Percentiles rank a stretch among this genome's conserved stretches.
These are phyloP conservation scores for Nectriaceae sp. DNA, from an alignment of 2,329 filamentous ascomycete species.

Conservation along the genomic window DNA sequence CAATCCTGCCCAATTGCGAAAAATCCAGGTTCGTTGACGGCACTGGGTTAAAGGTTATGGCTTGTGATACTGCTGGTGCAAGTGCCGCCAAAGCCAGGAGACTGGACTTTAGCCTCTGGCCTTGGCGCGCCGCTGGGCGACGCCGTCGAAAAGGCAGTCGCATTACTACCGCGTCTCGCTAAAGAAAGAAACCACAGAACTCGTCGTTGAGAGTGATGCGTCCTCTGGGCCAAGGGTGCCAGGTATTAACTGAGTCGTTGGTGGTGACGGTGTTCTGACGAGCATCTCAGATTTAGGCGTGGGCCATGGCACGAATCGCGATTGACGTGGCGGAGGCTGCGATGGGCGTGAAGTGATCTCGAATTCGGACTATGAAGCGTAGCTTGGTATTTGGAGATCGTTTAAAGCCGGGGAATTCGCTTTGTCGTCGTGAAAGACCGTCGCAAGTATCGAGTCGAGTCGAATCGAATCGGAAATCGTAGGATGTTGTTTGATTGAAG, in stretches of 20 bases:
- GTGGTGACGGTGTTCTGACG: conserved; percentile 15
- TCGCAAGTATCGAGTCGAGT: neutral
- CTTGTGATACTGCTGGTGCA: conserved; percentile 45
- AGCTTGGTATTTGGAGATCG: neutral
- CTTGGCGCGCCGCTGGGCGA: conserved; percentile 40
- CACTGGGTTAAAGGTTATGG: conserved; percentile 61
- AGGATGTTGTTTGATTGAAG: conserved; percentile 20
- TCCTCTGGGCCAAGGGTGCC: conserved; percentile 10
- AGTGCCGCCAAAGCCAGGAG: conserved; percentile 44
- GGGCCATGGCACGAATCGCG: conserved; percentile 28
- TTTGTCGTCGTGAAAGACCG: neutral
- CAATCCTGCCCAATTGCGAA: conserved; percentile 75
- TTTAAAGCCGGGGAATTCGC: neutral
- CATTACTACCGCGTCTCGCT: conserved; percentile 43
- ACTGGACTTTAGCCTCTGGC: conserved; percentile 28
- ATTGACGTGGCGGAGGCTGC: conserved; percentile 12
- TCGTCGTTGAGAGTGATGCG: conserved; percentile 3
- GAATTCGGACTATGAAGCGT: neutral
- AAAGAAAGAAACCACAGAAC: conserved; percentile 13
- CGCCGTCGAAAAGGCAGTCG: conserved; percentile 47
- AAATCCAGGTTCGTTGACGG: conserved; percentile 77
- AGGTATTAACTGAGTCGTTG: conserved; percentile 15
- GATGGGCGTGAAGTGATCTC: conserved; percentile 6
- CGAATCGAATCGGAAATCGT: conserved; percentile 9
- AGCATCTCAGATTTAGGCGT: conserved; percentile 33